Conservation (phyloP, 78 protist species). For the Dictyostelium citrinum region DNA sequence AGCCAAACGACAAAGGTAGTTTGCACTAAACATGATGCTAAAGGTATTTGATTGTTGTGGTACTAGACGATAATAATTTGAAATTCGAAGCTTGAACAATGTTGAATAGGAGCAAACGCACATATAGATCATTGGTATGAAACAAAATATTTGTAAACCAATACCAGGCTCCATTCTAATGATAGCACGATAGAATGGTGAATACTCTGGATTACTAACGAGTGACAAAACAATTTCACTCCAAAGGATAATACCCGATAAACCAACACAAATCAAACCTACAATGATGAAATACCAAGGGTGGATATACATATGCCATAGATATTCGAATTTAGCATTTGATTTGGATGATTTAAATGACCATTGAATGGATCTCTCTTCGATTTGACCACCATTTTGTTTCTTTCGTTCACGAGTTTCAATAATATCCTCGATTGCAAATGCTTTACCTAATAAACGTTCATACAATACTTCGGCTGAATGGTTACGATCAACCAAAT, state of each 20-base stretch:
- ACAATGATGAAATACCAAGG: slow-evolving; percentile 11
- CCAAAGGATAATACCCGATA: slow-evolving; percentile 45
- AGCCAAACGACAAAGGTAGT: slow-evolving; percentile 49
- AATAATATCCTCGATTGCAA: slow-evolving; percentile 65
- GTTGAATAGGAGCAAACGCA: slow-evolving; percentile 68
- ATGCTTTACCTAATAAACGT: slow-evolving; percentile 57
- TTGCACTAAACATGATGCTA: slow-evolving; percentile 66
- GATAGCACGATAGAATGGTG: slow-evolving; percentile 38
- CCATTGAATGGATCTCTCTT: slow-evolving; percentile 15
- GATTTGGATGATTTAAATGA: slow-evolving; percentile 7
- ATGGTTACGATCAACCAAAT: slow-evolving; percentile 5
- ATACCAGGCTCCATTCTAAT: neutral
- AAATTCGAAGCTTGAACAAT: slow-evolving; percentile 54
- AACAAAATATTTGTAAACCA: slow-evolving; percentile 61
- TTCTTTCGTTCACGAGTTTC: neutral
- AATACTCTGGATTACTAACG: neutral
- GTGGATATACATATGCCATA: slow-evolving; percentile 44
- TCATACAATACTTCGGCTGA: neutral
- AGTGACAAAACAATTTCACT: slow-evolving; percentile 26
- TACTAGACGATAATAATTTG: slow-evolving; percentile 67
- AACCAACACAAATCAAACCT: slow-evolving; percentile 16
- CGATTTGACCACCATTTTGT: neutral
- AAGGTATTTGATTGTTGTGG: slow-evolving; percentile 65
- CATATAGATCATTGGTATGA: slow-evolving; percentile 71
- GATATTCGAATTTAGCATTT: slow-evolving; percentile 19